A percentile compares a stretch with the other conserved stretches of the same genome.
phyloP scores from a whole-genome alignment of 371 early-diverging fungal species.

The Rhizopus sp. region DNA sequence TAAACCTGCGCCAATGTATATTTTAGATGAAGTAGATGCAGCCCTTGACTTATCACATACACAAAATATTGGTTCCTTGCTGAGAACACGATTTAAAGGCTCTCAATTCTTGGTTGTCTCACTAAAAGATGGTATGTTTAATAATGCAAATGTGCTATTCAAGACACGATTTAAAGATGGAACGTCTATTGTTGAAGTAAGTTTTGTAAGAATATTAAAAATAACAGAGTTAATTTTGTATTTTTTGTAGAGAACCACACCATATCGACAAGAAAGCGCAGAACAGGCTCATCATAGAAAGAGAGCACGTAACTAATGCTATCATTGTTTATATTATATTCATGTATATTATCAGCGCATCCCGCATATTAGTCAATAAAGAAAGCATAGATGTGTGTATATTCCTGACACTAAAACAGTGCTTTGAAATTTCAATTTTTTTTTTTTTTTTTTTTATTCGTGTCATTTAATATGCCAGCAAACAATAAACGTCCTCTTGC shows the following conservation, averaged over 20 bases:
- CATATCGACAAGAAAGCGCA: slow-evolving; percentile 18
- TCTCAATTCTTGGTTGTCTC: slow-evolving; percentile 99
- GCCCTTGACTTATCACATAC: slow-evolving; percentile 99
- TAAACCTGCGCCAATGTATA: slow-evolving; percentile 99
- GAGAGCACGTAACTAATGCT: slow-evolving; percentile 9
- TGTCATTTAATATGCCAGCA: too few relatives aligned
- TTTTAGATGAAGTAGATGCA: slow-evolving; percentile 99
- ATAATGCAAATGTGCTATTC: slow-evolving; percentile 98
- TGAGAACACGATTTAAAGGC: slow-evolving; percentile 94
- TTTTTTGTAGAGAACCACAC: slow-evolving; percentile 23
- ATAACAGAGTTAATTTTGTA: neutral
- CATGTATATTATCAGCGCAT: too few relatives aligned
- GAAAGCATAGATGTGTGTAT: neutral
- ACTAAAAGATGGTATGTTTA: slow-evolving; percentile 99
- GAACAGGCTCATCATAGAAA: slow-evolving; percentile 4
- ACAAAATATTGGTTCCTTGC: slow-evolving; percentile 98
- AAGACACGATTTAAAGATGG: slow-evolving; percentile 96
- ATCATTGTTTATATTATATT: neutral
- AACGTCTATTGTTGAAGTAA: slow-evolving; percentile 89
- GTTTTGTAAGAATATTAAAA: neutral
- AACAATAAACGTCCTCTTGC: slow-evolving; percentile 15
- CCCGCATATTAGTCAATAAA: neutral
- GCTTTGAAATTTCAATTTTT: too few relatives aligned
- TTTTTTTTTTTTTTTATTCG: too few relatives aligned
- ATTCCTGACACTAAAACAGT: too few relatives aligned